Base-by-base conservation (phyloP, 306 rosid genomes). In the Cicer pinnatifidum region DNA sequence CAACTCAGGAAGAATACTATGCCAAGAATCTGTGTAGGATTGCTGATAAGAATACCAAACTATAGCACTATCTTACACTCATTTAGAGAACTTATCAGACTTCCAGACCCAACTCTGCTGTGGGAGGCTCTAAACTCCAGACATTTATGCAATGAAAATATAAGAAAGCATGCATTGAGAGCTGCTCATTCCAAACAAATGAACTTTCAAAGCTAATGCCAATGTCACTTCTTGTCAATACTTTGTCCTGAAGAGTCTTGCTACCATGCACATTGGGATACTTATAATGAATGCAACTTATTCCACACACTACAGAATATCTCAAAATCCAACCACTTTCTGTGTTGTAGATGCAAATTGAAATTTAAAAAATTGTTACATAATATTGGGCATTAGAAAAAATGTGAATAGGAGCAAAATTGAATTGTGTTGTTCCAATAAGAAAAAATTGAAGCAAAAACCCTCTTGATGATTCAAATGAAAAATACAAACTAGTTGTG, bases 11-110 rank as follows among this genome's bases (percentile, higher is more conserved):
- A 89, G 99, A 86, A 87, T 86, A 90, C 68, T 73, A 82, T 82
- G 92, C 96, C 97, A 91, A 89, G 96, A 91, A 85, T 84, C 90
- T 87, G 92, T 81, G 97, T 89, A 86, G 89, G 88, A 88, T 72
- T 82, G 97, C 88, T 80, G 99, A 91, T 83, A 88, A 86, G 89
- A 87, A 91, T 90, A 95, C 88, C 90, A 88, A 82, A 89, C 85
- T 86, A 90, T 81, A 75, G 81, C 87, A 87, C 78, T 84, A 88
- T 81, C 84, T 82, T 84, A 79, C 65, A 84, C 78, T 78, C 89
- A 94, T 86, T 83, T 84, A 94, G 84, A 82, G 84, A 84, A 86
- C 73, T 78, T 84, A 89, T 81, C 92, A 90, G 72, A 90, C 89
- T 84, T 89, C 97, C 80, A 83, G 86, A 84, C 84, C 84, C 87